These are phyloP conservation scores for Vaucheria bursata DNA, from an alignment of 352 stramenopile genomes.

Conservation along the genomic window DNA sequence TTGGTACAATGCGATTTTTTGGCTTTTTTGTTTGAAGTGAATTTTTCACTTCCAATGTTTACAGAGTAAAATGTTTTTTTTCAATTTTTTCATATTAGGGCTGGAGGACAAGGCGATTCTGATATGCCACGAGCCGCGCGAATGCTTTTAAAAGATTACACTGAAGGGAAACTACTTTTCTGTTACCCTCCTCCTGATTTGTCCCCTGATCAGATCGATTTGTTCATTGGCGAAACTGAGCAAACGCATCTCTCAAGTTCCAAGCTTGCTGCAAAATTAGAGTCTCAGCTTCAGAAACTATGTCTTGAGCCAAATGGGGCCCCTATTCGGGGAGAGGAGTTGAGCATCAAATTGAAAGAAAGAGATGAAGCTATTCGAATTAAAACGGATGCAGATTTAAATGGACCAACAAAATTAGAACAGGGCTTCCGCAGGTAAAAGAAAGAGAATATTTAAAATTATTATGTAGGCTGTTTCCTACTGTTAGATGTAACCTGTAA, in stretches of 20 bases:
- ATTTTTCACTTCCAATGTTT: constrained; percentile 14
- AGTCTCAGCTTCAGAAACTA: constrained; percentile 30
- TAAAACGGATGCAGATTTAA: constrained; percentile 10
- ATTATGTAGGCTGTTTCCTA: too few relatives aligned
- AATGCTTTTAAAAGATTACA: constrained; percentile 94
- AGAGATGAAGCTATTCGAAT: constrained; percentile 3
- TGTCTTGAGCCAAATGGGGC: too few relatives aligned
- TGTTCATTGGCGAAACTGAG: constrained; percentile 43
- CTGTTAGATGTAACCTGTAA: too few relatives aligned
- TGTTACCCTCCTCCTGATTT: constrained; percentile 79
- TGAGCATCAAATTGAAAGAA: neutral
- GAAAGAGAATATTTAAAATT: constrained; percentile 22
- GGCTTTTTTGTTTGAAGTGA: constrained; percentile 11
- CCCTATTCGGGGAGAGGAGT: too few relatives aligned
- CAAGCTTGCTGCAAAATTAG: constrained; percentile 37
- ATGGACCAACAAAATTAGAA: constrained; percentile 31
- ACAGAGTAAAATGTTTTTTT: constrained; percentile 63
- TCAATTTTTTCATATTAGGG: too few relatives aligned
- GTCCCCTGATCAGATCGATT: neutral
- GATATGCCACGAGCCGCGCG: constrained; percentile 86
- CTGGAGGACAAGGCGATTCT: constrained; percentile 79
- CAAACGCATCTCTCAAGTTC: constrained; percentile 30
- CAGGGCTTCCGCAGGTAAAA: constrained; percentile 37
- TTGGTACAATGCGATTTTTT: too few relatives aligned
- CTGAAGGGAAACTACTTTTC: constrained; percentile 91